phyloP scores from a whole-genome alignment of 495 filamentous ascomycete genomes.

The Xylaria venustula region DNA sequence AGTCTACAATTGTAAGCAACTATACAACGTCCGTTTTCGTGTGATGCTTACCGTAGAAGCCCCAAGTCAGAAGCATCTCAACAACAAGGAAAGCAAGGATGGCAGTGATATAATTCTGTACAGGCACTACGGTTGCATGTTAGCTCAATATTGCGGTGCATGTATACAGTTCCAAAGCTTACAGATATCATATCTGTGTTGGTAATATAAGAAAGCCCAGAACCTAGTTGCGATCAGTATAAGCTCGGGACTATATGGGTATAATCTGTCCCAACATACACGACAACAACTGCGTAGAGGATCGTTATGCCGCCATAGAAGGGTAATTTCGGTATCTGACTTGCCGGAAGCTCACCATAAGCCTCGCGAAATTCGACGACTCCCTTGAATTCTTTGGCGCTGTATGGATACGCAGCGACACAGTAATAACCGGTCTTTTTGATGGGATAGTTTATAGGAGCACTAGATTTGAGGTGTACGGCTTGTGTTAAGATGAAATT shows the following conservation, averaged over 20 bases:
- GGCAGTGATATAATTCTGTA: constrained; percentile 99
- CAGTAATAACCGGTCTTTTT: constrained; percentile 95
- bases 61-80: constrained; percentile 98
- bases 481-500: constrained; percentile 74
- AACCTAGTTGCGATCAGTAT: constrained; percentile 43
- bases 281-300: constrained; percentile 82
- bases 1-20: constrained; percentile 58
- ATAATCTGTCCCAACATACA: constrained; percentile 43
- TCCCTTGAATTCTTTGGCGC: constrained; percentile 65
- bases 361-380: constrained; percentile 91
- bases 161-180: constrained; percentile 33
- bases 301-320: constrained; percentile 97
- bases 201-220: constrained; percentile 95
- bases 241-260: background rate
- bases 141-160: constrained; percentile 25
- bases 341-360: constrained; percentile 91
- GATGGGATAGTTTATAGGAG: constrained; percentile 74
- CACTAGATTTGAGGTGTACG: constrained; percentile 74
- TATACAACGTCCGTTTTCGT: background rate
- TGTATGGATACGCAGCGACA: constrained; percentile 71
- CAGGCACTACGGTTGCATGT: constrained; percentile 61
- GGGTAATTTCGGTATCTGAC: constrained; percentile 93
- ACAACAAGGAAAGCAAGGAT: constrained; percentile 92
- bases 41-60: constrained; percentile 67
- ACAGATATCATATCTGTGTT: constrained; percentile 91